Percentiles rank a stretch among this genome's conserved stretches.
Evolutionary conservation across 2,329 filamentous ascomycete species (phyloP).

Genomic region (Colletotrichum destructivum): DNA sequence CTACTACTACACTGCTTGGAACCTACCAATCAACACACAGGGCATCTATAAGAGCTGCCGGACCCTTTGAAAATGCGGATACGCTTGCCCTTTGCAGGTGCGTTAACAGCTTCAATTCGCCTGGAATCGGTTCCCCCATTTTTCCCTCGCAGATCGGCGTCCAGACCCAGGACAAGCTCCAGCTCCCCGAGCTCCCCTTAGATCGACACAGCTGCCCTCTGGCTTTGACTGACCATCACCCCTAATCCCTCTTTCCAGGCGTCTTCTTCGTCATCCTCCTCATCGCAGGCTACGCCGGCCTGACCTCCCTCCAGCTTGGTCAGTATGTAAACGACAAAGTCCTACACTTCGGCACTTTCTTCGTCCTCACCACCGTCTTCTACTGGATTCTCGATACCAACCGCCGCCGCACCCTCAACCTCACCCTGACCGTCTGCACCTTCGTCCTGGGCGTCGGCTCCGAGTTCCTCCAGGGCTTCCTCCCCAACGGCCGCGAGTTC

Average conservation of each 20-base stretch:
- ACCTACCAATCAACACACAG: slow-evolving; percentile 27
- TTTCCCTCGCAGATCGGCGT: slow-evolving; percentile 19
- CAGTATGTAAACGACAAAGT: slow-evolving; percentile 86
- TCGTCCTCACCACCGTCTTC: slow-evolving; percentile 87
- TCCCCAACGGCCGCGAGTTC: slow-evolving; percentile 80
- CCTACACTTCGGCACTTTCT: slow-evolving; percentile 90
- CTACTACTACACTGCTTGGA: slow-evolving; percentile 13
- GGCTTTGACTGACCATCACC: slow-evolving; percentile 35
- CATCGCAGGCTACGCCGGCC: slow-evolving; percentile 83
- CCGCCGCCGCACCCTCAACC: slow-evolving; percentile 85
- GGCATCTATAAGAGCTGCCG: slow-evolving; percentile 32
- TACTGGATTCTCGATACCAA: slow-evolving; percentile 98
- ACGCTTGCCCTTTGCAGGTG: slow-evolving; percentile 90
- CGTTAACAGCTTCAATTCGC: slow-evolving; percentile 47
- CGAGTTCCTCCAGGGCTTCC: slow-evolving; percentile 81
- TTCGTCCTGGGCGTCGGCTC: slow-evolving; percentile 79
- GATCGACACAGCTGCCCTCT: not conserved
- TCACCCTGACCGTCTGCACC: slow-evolving; percentile 87
- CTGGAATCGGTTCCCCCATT: slow-evolving; percentile 20
- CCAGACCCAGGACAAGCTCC: slow-evolving; percentile 18
- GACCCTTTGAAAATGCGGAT: slow-evolving; percentile 77
- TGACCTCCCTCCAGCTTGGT: slow-evolving; percentile 74
- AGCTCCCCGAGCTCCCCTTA: slow-evolving; percentile 16
- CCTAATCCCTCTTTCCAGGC: slow-evolving; percentile 61
- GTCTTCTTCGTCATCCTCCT: slow-evolving; percentile 80